Evolutionary conservation across 106 monocot species (phyloP), one percentile per base, ranked within the genome.

Genomic region (Apostasia ramifera): DNA sequence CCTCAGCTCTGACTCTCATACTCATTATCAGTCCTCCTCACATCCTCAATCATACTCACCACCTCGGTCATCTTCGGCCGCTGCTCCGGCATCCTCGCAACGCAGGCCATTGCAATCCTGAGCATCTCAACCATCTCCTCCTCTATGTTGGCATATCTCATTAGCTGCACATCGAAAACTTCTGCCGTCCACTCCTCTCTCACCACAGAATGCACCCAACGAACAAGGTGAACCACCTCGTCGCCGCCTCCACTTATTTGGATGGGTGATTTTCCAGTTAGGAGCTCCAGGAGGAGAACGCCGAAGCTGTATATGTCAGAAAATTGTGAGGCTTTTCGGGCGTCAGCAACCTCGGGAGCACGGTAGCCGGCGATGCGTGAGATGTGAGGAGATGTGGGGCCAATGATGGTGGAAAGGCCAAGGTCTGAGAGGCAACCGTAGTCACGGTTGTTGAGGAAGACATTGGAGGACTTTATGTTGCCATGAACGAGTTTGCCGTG

Each of bases 391-490:
- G 63, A 40, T 37, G 66, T 6, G 0, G 79, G 61, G 66, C 12
- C 51, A 47, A 73, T 53, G 6, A 86, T 44, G 39, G 69, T 51
- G 8, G 64, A 8, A 4, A 86, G 74, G 46, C 76, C 79, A 8
- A 73, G 42, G 57, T 83, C 83, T 7, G 87, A 88, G 42, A 88
- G 10, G 10, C 77, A 81, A 5, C 79, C 80, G 51, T 80, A 52
- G n/a, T 58, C 59, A 4, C 66, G 47, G 53, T 54, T 57, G 53
- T 71, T 79, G 71, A 88, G 78, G 79, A 88, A 73, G 52, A 88
- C 62, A n/a, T 88, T 88, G 42, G 88, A 79, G 11, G 81, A 70
- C 60, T 81, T 88, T 47, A 88, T 66, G 71, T 84, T 88, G n/a
- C 88, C 88, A 51, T 88, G 84, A 49, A 88, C 73, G 9, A 81